Base-by-base conservation (phyloP, 306 rosid genomes). In the Quercus mongolica region DNA sequence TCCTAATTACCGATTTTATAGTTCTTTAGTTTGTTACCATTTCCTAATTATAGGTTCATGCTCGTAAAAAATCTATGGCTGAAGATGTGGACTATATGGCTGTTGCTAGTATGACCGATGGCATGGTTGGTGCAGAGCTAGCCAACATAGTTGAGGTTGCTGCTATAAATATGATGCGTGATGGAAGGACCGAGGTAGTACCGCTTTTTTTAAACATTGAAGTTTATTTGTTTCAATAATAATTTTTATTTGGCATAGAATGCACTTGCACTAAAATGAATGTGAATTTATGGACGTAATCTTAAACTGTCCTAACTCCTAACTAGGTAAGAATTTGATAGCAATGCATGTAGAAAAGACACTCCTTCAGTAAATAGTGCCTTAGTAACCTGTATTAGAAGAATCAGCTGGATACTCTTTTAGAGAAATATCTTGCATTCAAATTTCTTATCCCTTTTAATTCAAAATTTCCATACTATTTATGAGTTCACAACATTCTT, bases 111-210 rank as follows among this genome's bases (percentile, higher is more conserved):
- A 91, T 91, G 96, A 92, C 96, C 19, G 98, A 95, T 77, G 99
- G 98, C 82, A 95, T 95, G 99, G 99, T 92, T 85, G 98, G 99
- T 49, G 99, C 99, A 6, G 99, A 95, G 90, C 85, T 95, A 25
- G 99, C 99, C 38, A 95, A 95, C 88, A 92, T 95, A 75, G 86
- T 95, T 74, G 99, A 92, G 91, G 98, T 95, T 85, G 98, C 98
- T 83, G 99, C 99, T 59, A 84, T 95, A 78, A 92, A 95, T 82
- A 95, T 95, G 99, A 92, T 95, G 77, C 92, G 99, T 52, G 99
- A 95, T 69, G 86, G 90, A 64, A 91, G 98, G 80, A 91, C 92
- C 31, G 99, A 92, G 99, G 99, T 95, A 87, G 46, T 74, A 4
- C 56, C 13, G 54, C 28, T 33, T 73, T 25, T 52, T 23, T 49